A percentile compares a stretch with the other conserved stretches of the same genome.
phyloP scores from a whole-genome alignment of 2,329 filamentous ascomycete genomes.

The Ceratocystis eucalypticola region DNA sequence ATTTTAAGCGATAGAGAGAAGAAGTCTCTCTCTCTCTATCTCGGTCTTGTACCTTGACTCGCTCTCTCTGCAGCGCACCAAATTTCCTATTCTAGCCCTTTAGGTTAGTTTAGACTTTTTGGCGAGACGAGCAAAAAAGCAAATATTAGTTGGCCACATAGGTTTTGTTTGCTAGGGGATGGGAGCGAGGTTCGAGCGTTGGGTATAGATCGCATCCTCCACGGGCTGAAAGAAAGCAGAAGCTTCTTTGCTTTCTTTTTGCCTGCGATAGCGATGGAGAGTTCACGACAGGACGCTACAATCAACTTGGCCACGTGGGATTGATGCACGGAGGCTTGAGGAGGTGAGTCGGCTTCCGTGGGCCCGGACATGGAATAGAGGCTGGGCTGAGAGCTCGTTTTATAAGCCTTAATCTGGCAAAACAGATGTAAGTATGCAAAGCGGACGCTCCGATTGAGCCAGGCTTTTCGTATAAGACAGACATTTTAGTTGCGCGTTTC shows the following conservation, averaged over 20 bases:
- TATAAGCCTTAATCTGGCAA: neutral
- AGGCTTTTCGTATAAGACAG: neutral
- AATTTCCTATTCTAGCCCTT: conserved; percentile 12
- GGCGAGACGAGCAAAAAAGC: neutral
- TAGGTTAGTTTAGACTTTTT: conserved; percentile 1
- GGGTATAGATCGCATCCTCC: neutral
- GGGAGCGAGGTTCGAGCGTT: neutral
- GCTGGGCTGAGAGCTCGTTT: neutral
- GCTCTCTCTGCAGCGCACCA: neutral
- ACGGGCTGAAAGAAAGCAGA: neutral
- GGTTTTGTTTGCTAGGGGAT: no score
- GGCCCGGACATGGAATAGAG: neutral
- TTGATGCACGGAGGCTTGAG: neutral
- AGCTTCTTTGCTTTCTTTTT: neutral
- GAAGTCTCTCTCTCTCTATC: neutral
- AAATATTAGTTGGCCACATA: no score
- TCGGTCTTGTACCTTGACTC: neutral
- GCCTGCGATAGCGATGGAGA: neutral
- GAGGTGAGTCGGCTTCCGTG: neutral
- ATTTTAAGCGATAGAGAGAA: neutral
- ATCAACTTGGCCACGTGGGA: neutral
- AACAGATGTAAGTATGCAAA: neutral
- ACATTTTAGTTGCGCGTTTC: neutral
- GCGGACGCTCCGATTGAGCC: neutral
- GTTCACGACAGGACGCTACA: neutral